Percentiles rank a stretch among this genome's conserved stretches.
phyloP scores from a whole-genome alignment of 352 stramenopile species.

The Globisporangium mamillatum region DNA sequence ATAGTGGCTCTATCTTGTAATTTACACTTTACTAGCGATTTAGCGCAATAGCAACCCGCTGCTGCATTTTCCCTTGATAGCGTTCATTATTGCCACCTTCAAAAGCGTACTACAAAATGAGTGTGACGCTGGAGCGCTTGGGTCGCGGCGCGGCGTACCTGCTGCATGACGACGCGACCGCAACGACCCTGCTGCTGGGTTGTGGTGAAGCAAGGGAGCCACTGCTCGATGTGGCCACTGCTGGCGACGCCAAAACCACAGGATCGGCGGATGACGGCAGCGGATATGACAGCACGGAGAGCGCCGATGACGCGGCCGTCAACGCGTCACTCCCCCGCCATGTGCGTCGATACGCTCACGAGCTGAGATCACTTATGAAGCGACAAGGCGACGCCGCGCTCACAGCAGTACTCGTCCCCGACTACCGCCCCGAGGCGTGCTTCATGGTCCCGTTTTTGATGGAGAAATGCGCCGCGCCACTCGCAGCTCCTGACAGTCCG shows the following conservation, averaged over 20 bases:
- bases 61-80: no score
- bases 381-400: constrained; percentile 38
- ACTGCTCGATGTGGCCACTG: neutral
- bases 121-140: constrained; percentile 59
- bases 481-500: constrained; percentile 17
- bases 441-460: constrained; percentile 75
- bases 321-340: constrained; percentile 11
- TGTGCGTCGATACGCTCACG: constrained; percentile 46
- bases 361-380: constrained; percentile 51
- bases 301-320: constrained; percentile 22
- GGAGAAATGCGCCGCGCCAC: constrained; percentile 46
- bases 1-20: no score
- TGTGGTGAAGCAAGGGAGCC: constrained; percentile 46
- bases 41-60: no score
- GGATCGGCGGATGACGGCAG: constrained; percentile 41
- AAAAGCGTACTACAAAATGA: constrained; percentile 32
- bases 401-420: constrained; percentile 55
- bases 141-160: constrained; percentile 66
- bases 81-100: neutral
- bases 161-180: constrained; percentile 54
- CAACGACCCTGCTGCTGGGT: constrained; percentile 50
- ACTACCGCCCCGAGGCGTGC: constrained; percentile 65
- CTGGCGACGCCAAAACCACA: constrained; percentile 14
- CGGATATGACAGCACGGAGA: constrained; percentile 25
- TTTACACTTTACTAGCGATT: no score